Conservation (phyloP, 257 asterid species). For the Anisodus acutangulus region DNA sequence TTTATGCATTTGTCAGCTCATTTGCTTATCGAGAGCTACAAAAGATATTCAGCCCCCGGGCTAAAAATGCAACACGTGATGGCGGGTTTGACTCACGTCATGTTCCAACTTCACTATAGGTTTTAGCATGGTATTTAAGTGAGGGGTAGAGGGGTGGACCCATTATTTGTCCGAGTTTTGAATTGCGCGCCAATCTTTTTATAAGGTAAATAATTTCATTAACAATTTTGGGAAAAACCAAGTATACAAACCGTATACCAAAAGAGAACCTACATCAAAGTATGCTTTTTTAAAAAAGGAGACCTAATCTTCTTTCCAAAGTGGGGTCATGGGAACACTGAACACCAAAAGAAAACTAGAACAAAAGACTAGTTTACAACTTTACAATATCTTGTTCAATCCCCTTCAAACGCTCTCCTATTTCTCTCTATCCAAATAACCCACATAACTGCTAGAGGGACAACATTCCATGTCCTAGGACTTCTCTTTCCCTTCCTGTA, state of each 20-base stretch:
- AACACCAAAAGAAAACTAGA: background rate
- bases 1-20: background rate
- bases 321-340: background rate
- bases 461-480: background rate
- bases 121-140: background rate
- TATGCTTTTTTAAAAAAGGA: background rate
- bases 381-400: background rate
- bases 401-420: background rate
- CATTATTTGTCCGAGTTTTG: background rate
- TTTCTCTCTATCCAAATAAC: background rate
- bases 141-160: background rate
- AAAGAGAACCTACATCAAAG: background rate
- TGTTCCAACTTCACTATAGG: too few relatives aligned
- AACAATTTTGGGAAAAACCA: background rate
- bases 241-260: background rate
- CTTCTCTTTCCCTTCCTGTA: background rate
- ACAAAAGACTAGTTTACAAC: background rate
- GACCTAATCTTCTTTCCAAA: background rate
- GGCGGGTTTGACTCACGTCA: background rate
- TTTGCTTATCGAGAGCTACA: background rate
- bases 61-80: background rate
- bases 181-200: background rate
- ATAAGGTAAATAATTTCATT: background rate
- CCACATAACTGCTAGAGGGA: background rate
- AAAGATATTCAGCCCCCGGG: background rate